These are phyloP conservation scores for Gracilaria vermiculophylla DNA, from an alignment of 23 red algal species.

Conservation along the genomic window DNA sequence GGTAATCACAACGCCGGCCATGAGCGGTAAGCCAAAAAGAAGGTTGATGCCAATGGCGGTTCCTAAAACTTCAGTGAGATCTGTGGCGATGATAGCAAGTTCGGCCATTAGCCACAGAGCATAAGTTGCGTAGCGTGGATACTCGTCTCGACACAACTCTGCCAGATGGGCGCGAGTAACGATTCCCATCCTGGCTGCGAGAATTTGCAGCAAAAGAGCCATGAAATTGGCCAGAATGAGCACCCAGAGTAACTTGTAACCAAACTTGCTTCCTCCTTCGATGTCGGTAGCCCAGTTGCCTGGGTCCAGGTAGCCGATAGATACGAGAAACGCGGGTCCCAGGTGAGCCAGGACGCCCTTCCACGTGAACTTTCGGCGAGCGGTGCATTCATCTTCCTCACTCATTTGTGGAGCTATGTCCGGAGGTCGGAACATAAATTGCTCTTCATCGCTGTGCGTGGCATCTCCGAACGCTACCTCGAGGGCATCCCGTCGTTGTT, in stretches of 20 bases:
- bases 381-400: constrained; percentile 10
- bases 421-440: constrained; percentile 63
- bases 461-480: constrained; percentile 53
- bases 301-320: constrained; percentile 83
- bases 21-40: constrained; percentile 83
- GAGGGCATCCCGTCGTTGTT: constrained; percentile 58
- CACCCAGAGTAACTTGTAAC: constrained; percentile 95
- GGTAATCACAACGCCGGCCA: constrained; percentile 70
- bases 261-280: constrained; percentile 83
- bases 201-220: constrained; percentile 80
- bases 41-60: constrained; percentile 90
- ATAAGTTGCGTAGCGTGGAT: constrained; percentile 62
- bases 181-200: constrained; percentile 89
- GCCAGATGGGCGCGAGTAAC: constrained; percentile 88
- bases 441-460: constrained; percentile 61
- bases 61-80: constrained; percentile 95
- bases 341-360: constrained; percentile 75
- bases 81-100: constrained; percentile 88
- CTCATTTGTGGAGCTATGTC: constrained; percentile 1
- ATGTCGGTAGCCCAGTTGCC: constrained; percentile 80
- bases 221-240: constrained; percentile 84
- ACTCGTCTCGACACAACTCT: constrained; percentile 87
- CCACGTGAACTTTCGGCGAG: constrained; percentile 58
- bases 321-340: constrained; percentile 95
- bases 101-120: constrained; percentile 82